Conservation (phyloP, 2,329 filamentous ascomycete species). For the Stagonosporopsis rhizophila region DNA sequence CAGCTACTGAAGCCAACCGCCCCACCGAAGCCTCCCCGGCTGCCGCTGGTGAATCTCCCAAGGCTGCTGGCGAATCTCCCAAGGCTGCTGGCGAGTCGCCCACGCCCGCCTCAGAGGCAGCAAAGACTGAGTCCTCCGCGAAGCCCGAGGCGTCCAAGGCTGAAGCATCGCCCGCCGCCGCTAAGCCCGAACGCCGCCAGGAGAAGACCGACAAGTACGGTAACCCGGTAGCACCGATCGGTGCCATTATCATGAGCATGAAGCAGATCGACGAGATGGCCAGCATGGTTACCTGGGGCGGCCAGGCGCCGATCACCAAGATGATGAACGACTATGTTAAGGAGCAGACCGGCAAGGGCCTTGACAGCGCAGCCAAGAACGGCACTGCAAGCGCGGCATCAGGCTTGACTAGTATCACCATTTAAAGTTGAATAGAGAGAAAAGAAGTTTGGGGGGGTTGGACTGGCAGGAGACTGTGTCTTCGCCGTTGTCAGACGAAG, state of each 20-base stretch:
- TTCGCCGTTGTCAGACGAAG: neutral
- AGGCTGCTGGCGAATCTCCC: neutral
- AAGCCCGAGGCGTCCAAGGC: constrained; percentile 19
- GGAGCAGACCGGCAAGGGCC: constrained; percentile 30
- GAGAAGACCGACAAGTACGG: constrained; percentile 32
- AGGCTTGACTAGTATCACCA: constrained; percentile 5
- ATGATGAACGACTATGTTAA: constrained; percentile 48
- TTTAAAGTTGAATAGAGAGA: neutral
- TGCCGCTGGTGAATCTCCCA: neutral
- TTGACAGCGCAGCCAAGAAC: constrained; percentile 9
- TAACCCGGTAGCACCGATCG: constrained; percentile 28
- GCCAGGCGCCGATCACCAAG: constrained; percentile 40
- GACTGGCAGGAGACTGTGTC: constrained; percentile 13
- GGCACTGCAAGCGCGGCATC: constrained; percentile 4
- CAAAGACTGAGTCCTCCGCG: constrained; percentile 14
- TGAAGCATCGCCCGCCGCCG: constrained; percentile 14
- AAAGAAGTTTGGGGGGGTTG: neutral
- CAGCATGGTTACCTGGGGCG: constrained; percentile 33
- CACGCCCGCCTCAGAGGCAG: constrained; percentile 9
- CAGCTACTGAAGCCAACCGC: neutral
- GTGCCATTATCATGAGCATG: constrained; percentile 45
- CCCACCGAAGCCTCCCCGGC: neutral
- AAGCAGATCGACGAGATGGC: constrained; percentile 45
- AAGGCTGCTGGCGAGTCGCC: neutral
- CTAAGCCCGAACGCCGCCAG: constrained; percentile 30